Conservation (phyloP, 108 stramenopile genomes). For the Conticribra guillardii region DNA sequence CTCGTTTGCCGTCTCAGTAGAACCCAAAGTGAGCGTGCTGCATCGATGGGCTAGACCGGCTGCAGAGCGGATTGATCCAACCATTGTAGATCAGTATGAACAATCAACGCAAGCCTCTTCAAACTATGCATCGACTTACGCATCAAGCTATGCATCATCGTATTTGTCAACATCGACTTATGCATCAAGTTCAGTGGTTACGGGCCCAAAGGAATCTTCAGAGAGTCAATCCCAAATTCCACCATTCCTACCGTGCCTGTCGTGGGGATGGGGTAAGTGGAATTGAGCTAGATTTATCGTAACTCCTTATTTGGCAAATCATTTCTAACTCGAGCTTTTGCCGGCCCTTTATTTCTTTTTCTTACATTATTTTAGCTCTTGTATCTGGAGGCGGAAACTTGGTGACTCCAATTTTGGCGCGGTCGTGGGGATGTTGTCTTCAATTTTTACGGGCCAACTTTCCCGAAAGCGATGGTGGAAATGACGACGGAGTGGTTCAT, state of each 20-base stretch:
- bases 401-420: conserved; percentile 77
- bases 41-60: conserved; percentile 84
- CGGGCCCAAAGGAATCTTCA: neutral
- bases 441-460: conserved; percentile 79
- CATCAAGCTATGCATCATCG: conserved; percentile 20
- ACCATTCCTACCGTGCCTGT: conserved; percentile 75
- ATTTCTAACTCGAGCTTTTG: no score
- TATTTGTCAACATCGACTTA: conserved; percentile 35
- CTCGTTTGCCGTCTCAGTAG: conserved; percentile 89
- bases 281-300: conserved; percentile 70
- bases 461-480: conserved; percentile 44
- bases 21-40: conserved; percentile 78
- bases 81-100: conserved; percentile 13
- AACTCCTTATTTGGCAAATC: conserved; percentile 80
- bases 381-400: conserved; percentile 76
- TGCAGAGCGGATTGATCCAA: conserved; percentile 45
- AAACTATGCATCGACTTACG: conserved; percentile 9
- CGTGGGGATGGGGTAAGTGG: conserved; percentile 88
- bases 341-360: no score
- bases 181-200: conserved; percentile 11
- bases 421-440: conserved; percentile 86
- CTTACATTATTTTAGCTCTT: conserved; percentile 41
- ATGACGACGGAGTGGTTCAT: conserved; percentile 40
- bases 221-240: conserved; percentile 4
- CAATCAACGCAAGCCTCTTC: conserved; percentile 20